Conservation (phyloP, 805 yeast species). For the Alloascoidea africana region DNA sequence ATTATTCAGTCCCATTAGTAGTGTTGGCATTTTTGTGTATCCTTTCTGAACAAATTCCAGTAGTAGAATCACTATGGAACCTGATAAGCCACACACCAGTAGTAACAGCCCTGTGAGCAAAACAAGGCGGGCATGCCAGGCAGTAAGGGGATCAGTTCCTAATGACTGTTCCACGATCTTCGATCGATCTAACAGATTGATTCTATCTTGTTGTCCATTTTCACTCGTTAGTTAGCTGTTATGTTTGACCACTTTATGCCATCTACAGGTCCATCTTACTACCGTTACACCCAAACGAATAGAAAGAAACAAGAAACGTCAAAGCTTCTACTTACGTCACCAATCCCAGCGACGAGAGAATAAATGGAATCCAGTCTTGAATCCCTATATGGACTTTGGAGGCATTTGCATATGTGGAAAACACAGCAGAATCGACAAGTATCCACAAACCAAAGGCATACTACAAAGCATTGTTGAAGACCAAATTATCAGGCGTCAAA, state of each 20-base stretch:
- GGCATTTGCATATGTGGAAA: slow-evolving; percentile 72
- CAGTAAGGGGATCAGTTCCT: slow-evolving; percentile 35
- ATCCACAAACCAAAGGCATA: slow-evolving; percentile 86
- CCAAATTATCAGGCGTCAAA: too few relatives aligned
- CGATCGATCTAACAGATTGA: slow-evolving; percentile 19
- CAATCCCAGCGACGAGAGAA: slow-evolving; percentile 84
- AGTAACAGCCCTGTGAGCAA: slow-evolving; percentile 85
- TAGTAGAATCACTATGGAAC: slow-evolving; percentile 77
- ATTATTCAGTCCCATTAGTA: slow-evolving; percentile 89
- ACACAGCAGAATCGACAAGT: slow-evolving; percentile 78
- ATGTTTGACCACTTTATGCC: too few relatives aligned
- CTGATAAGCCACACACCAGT: slow-evolving; percentile 88
- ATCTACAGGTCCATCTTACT: slow-evolving; percentile 11
- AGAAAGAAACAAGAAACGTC: slow-evolving; percentile 5
- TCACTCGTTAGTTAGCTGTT: slow-evolving; percentile 58
- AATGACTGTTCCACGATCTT: too few relatives aligned
- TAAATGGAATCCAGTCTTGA: slow-evolving; percentile 90
- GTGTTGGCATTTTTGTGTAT: slow-evolving; percentile 70
- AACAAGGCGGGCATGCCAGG: slow-evolving; percentile 90
- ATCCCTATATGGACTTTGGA: slow-evolving; percentile 78
- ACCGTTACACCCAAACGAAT: slow-evolving; percentile 1
- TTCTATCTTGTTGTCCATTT: too few relatives aligned
- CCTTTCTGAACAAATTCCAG: slow-evolving; percentile 71
- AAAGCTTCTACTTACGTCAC: too few relatives aligned
- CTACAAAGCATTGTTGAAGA: too few relatives aligned